phyloP scores from a whole-genome alignment of 1,139 yeast species.

The Yueomyces sp. region DNA sequence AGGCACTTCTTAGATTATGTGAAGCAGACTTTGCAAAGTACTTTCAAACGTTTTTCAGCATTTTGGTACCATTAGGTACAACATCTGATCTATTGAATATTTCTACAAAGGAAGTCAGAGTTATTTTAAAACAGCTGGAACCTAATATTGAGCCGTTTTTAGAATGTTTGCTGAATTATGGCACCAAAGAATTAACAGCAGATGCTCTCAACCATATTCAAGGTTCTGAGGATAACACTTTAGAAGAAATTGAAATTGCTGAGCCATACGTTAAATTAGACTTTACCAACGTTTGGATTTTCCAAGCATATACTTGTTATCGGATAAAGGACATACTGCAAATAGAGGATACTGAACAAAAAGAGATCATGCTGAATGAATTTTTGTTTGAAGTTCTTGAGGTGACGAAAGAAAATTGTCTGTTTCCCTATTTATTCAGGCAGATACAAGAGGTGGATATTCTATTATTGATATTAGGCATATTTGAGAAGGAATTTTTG shows the following conservation, averaged over 20 bases:
- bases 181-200: constrained; percentile 2
- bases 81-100: constrained; percentile 6
- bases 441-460: constrained; percentile 9
- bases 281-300: constrained; percentile 22
- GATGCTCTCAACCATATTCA: constrained; percentile 1
- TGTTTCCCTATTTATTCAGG: constrained; percentile 19
- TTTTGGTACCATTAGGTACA: constrained; percentile 14
- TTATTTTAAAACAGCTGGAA: constrained; percentile 6
- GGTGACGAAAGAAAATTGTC: constrained; percentile 11
- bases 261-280: constrained; percentile 13
- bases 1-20: constrained; percentile 10
- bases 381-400: constrained; percentile 15
- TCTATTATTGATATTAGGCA: constrained; percentile 9
- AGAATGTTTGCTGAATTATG: constrained; percentile 10
- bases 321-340: constrained; percentile 6
- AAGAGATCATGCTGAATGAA: constrained; percentile 2
- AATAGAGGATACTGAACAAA: not conserved
- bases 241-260: constrained; percentile 3
- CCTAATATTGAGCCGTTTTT: constrained; percentile 6
- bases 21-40: constrained; percentile 3
- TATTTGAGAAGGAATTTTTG: constrained; percentile 18
- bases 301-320: constrained; percentile 18
- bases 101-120: constrained; percentile 8
- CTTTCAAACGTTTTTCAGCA: constrained; percentile 7
- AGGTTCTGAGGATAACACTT: constrained; percentile 3